Conservation (phyloP, 805 yeast genomes). For the Lipomyces spencermartinsiae region DNA sequence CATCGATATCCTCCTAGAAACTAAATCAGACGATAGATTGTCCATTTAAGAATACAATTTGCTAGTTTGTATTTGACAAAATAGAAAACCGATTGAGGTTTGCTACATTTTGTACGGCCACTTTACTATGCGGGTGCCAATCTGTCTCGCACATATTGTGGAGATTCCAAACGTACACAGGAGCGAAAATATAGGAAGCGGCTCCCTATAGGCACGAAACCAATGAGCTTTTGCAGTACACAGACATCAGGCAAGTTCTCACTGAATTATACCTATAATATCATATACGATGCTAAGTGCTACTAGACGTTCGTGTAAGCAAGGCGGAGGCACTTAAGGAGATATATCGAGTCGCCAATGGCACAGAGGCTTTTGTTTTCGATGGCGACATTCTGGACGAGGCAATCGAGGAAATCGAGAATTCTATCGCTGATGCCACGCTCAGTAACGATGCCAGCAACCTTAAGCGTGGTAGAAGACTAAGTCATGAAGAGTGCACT, state of each 20-base stretch:
- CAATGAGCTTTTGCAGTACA: neutral
- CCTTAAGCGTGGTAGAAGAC: constrained; percentile 1
- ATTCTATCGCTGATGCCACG: neutral
- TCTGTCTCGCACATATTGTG: too few relatives aligned
- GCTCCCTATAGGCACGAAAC: neutral
- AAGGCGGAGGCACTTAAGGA: neutral
- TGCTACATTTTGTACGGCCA: neutral
- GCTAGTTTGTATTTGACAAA: neutral
- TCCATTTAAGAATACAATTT: neutral
- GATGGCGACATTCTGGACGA: constrained; percentile 1
- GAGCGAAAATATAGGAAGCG: too few relatives aligned
- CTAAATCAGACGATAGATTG: neutral
- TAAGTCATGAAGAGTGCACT: too few relatives aligned
- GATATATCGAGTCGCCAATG: neutral
- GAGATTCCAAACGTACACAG: too few relatives aligned
- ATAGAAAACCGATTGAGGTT: neutral
- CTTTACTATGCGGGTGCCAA: too few relatives aligned
- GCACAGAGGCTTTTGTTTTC: neutral
- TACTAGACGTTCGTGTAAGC: neutral
- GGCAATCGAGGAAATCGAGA: neutral
- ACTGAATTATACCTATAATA: too few relatives aligned
- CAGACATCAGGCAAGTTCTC: neutral
- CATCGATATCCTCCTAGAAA: neutral
- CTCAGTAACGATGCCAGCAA: neutral
- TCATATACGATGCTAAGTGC: neutral